Evolutionary conservation across 2,329 filamentous ascomycete genomes (phyloP).

Genomic region (Leptographium galeiforme): DNA sequence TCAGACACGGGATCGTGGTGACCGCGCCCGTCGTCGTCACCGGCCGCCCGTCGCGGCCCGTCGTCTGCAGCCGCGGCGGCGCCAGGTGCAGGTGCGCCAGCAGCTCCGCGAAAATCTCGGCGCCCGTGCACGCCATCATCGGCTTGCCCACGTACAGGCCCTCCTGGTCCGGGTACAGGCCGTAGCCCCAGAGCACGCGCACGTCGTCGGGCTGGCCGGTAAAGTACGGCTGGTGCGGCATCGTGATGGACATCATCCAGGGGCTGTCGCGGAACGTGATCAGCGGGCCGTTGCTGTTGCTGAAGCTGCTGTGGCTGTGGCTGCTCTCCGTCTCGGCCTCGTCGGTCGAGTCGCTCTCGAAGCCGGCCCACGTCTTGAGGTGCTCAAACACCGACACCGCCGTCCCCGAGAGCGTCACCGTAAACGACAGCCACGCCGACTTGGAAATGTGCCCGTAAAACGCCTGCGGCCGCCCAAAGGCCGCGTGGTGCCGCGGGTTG

Average conservation of each 20-base stretch:
- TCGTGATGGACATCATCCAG: conserved; percentile 23
- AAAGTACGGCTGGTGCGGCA: conserved; percentile 25
- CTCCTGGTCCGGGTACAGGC: conserved; percentile 17
- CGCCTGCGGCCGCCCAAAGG: conserved; percentile 24
- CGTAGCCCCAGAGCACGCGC: conserved; percentile 23
- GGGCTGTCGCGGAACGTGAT: conserved; percentile 22
- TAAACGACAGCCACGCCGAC: conserved; percentile 23
- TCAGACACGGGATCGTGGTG: conserved; percentile 20
- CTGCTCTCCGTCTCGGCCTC: conserved; percentile 7
- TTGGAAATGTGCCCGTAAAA: conserved; percentile 22
- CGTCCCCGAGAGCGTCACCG: conserved; percentile 18
- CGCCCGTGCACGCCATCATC: conserved; percentile 22
- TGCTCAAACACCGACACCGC: conserved; percentile 17
- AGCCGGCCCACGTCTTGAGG: conserved; percentile 12
- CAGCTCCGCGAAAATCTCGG: conserved; percentile 22
- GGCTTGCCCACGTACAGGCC: conserved; percentile 22
- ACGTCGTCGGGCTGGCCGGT: conserved; percentile 17
- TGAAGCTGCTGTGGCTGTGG: not conserved
- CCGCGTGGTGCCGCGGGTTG: conserved; percentile 11
- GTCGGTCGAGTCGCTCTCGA: not conserved
- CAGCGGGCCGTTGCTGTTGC: conserved; percentile 13
- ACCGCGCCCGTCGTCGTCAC: conserved; percentile 1
- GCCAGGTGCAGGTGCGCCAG: conserved; percentile 21
- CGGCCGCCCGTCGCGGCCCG: conserved; percentile 8
- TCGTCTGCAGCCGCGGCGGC: conserved; percentile 4